Base-by-base conservation (phyloP, 352 stramenopile species). In the Hyaloperonospora arabidopsidis region DNA sequence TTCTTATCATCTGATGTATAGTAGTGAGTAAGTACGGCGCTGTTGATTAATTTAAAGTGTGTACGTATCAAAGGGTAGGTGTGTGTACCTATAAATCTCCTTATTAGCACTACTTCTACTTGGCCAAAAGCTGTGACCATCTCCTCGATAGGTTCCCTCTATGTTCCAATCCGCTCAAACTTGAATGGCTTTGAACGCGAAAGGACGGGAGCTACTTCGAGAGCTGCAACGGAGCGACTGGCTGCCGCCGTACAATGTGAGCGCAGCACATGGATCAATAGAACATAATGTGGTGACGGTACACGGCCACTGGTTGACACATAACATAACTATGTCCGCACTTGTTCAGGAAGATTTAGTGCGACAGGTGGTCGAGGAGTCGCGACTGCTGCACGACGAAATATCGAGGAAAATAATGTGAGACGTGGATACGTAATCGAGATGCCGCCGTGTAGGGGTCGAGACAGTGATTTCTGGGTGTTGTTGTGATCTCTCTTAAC, bases 161-260 rank as follows among this genome's bases (percentile, higher is more conserved):
- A 36, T 11, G 44, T 49, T 49, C 5, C 22, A 8, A 49, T 22
- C 12, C 21, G 18, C 17, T 44, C 50, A 61, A 49, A 18, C 51
- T 62, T 1, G 19, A 21, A 90, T 88, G 78, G 73, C 76, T 54
- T 57, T 92, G 54, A 89, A 85, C 51, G 49, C 74, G 23, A 92
- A 90, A 55, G 81, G 72, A 10, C 85, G 77, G 54, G 85, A 96
- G 64, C 67, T 97, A 36, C 66, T 97, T 52, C 82, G 84, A 47
- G 89, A 97, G 70, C 70, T 97, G 41, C 74, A 87, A 70, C 86
- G 86, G 18, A 96, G 87, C 63, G 86, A 96, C 65, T 97, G 89
- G 89, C 61, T 97, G 35, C 86, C 89, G 13, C 76, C 86, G 3
- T 96, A 95, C 71, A 96, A 96, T 63, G 89, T 92, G 63, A 49